Base-by-base conservation (phyloP, 805 yeast genomes). In the Starmerella bombi region DNA sequence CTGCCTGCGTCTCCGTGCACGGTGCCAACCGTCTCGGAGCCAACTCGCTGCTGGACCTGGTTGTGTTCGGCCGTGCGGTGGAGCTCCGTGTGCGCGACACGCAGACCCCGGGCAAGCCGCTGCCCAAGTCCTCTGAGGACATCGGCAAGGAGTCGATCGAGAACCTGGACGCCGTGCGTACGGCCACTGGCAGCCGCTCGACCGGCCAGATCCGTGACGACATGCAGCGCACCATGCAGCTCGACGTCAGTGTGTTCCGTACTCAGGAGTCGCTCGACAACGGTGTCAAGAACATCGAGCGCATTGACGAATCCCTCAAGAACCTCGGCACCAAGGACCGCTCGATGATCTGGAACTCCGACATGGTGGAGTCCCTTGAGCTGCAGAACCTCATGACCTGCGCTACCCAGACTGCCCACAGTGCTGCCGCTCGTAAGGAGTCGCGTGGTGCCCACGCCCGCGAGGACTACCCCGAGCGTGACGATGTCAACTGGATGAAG, bases 1-100 rank as follows among this genome's bases (percentile, higher is more conserved):
- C 93, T 51, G 98, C 96, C 34, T 88, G 96, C 74, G 97, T 94
- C 48, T 85, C 96, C 27, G 98, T 88, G 45, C 98, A 88, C 62
- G 98, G 98, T 68, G 98, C 98, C 49, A 88, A 88, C 75, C 85
- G 98, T 72, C 73, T 88, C 54, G 98, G 98, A 65, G 98, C 98
- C 52, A 88, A 88, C 75, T 91, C 98, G 9, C 70, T 88, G 56
- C 75, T 88, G 57, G 98, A 88, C 67, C 70, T 88, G 63, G 98
- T 88, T 49, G 97, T 88, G 50, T 88, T 88, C 58, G 98, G 98
- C 59, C 83, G 98, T 71, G 97, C 97, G 52, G 97, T 88, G 36
- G 78, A 95, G 38, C 91, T 84, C 65, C 82, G 94, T 43, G 79
- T 88, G 59, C 69, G 79, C 49, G 94, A 83, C 59, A 69, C 77